Evolutionary conservation across 352 stramenopile genomes (phyloP).

Genomic region (Globisporangium carolinianum): DNA sequence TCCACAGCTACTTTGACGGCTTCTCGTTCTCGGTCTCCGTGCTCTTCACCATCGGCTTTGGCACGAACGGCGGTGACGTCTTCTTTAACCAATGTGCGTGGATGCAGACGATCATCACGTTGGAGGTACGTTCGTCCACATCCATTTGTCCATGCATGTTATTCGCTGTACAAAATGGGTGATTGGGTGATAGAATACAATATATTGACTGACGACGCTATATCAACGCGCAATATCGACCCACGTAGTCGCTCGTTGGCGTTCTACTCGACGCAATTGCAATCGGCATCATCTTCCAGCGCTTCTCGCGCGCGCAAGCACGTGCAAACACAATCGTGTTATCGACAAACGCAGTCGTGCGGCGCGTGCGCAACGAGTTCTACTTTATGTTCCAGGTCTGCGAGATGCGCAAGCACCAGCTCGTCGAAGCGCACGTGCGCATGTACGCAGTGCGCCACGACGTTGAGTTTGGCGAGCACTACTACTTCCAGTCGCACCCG

Average conservation of each 20-base stretch:
- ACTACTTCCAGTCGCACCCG: constrained; percentile 90
- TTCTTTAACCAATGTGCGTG: constrained; percentile 91
- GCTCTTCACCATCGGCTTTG: constrained; percentile 78
- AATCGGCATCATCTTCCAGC: constrained; percentile 94
- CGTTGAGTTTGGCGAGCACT: constrained; percentile 52
- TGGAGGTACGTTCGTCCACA: constrained; percentile 9
- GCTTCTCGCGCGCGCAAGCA: constrained; percentile 87
- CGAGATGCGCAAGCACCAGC: constrained; percentile 91
- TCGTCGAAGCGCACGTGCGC: constrained; percentile 92
- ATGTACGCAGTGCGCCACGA: constrained; percentile 90
- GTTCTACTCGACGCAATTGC: constrained; percentile 91
- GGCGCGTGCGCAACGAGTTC: constrained; percentile 79
- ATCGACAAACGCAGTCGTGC: constrained; percentile 88
- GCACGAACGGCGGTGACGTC: constrained; percentile 66
- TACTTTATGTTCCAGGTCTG: constrained; percentile 93
- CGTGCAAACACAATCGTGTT: constrained; percentile 93
- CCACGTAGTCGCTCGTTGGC: constrained; percentile 74
- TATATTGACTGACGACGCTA: too few species aligned
- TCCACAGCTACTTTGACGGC: constrained; percentile 60
- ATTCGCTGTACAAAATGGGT: not conserved
- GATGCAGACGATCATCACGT: constrained; percentile 90
- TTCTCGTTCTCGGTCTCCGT: constrained; percentile 81
- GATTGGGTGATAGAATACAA: too few species aligned
- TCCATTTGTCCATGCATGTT: not conserved
- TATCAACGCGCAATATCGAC: too few species aligned